Evolutionary conservation across 306 rosid species (phyloP), one percentile per base, ranked within the genome.

Genomic region (Astragalus membranaceus): DNA sequence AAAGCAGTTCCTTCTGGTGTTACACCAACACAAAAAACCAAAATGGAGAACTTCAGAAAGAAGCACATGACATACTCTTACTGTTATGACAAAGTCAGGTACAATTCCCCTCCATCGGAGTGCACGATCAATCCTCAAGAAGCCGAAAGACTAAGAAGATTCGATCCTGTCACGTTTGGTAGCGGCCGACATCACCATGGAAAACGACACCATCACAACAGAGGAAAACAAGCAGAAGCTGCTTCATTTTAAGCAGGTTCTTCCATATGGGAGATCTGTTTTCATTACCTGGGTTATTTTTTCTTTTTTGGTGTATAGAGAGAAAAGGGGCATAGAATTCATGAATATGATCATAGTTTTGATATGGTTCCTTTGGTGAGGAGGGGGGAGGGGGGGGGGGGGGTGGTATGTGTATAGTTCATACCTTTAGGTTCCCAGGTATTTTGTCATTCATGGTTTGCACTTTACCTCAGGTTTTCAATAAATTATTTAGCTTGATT

Each of bases 61-160:
- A 91, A 88, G 81, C 88, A 90, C 83, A 85, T 94, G 90, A 85
- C 90, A 67, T 94, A 94, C 85, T 88, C 99, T 2, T 91, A 94
- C 54, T 94, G 99, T 67, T 94, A 90, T 3, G 98, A 94, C 74
- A 83, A 43, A 7, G 8, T 77, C 62, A 82, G 98, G 39, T 94
- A 90, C 92, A 74, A 68, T 36, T 41, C 47, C 13, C 84, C 92
- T 13, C 92, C 90, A 0, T 9, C 97, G 0, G 98, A 94, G 77
- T 94, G 98, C 35, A 85, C 81, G 50, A 80, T 87, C 65, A 82
- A 29, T 69, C 89, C 90, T 26, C 85, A 61, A 67, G 99, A 91
- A 76, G 95, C 92, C 0, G 88, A 87, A 75, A 79, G 95, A 33
- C 97, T 94, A 11, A 85, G 89, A 16, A 64, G 20, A 10, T 87